A percentile compares a stretch with the other conserved stretches of the same genome.
phyloP scores from a whole-genome alignment of 495 filamentous ascomycete species.

The Clavariopsis aquatica region DNA sequence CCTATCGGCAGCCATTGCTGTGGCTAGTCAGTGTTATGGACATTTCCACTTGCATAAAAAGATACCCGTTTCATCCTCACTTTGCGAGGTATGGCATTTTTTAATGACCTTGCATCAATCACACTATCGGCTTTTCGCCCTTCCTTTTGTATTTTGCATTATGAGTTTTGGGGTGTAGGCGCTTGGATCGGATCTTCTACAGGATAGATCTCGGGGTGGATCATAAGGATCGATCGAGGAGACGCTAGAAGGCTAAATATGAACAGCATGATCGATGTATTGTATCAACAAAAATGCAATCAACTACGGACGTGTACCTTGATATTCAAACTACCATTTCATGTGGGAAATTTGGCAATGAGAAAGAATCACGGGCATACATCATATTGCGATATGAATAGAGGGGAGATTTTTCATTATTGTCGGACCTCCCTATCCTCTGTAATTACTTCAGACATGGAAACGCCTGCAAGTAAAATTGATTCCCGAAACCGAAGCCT shows the following conservation, averaged over 20 bases:
- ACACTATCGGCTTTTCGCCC: background rate
- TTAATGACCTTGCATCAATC: conserved; percentile 2
- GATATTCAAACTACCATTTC: no score
- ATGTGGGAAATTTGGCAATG: no score
- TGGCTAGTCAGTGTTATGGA: background rate
- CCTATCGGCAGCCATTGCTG: conserved; percentile 1
- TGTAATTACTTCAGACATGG: background rate
- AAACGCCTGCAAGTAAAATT: conserved; percentile 1
- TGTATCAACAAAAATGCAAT: background rate
- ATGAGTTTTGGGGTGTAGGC: conserved; percentile 5
- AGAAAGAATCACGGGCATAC: no score
- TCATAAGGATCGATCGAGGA: background rate
- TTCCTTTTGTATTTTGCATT: background rate
- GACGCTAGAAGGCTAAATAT: conserved; percentile 2
- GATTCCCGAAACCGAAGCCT: conserved; percentile 20
- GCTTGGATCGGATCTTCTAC: conserved; percentile 3
- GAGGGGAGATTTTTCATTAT: conserved; percentile 2
- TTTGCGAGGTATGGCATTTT: background rate
- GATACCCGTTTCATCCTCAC: conserved; percentile 18
- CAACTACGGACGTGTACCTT: background rate
- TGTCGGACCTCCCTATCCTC: conserved; percentile 1
- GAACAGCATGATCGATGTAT: background rate
- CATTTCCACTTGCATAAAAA: conserved; percentile 21
- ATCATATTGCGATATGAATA: background rate
- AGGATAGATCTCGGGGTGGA: background rate